Conservation (phyloP, 2,329 filamentous ascomycete species). For the Thelonectria blattea region DNA sequence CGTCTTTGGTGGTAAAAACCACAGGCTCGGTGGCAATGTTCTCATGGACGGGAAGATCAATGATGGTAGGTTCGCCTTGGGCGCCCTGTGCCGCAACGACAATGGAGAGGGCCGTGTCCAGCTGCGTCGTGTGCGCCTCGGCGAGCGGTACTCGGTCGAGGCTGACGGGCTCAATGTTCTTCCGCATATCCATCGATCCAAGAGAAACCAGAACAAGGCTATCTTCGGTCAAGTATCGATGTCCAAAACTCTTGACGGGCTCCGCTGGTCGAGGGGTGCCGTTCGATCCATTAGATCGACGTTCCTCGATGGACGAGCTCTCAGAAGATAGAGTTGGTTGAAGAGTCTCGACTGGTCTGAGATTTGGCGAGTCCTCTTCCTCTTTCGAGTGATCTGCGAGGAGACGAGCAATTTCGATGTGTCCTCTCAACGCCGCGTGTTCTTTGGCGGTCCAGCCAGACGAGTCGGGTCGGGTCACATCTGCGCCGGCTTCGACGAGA, state of each 20-base stretch:
- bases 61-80: constrained; percentile 82
- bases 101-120: constrained; percentile 91
- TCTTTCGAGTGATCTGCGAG: constrained; percentile 61
- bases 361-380: constrained; percentile 34
- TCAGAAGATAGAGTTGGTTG: constrained; percentile 44
- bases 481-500: constrained; percentile 78
- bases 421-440: constrained; percentile 88
- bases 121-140: constrained; percentile 88
- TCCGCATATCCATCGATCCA: constrained; percentile 93
- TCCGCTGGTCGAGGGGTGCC: constrained; percentile 64
- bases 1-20: constrained; percentile 81
- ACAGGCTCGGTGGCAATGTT: constrained; percentile 94
- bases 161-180: constrained; percentile 78
- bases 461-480: constrained; percentile 76
- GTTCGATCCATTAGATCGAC: constrained; percentile 60
- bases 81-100: constrained; percentile 88
- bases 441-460: constrained; percentile 96
- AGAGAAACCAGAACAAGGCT: constrained; percentile 91
- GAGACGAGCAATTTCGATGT: constrained; percentile 78
- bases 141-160: constrained; percentile 87
- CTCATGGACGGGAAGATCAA: constrained; percentile 92
- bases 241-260: constrained; percentile 92
- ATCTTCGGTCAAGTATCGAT: constrained; percentile 89
- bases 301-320: constrained; percentile 65
- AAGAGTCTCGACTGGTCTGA: constrained; percentile 30